Base-by-base conservation (phyloP, 495 filamentous ascomycete genomes). In the Sporormia fimetaria region DNA sequence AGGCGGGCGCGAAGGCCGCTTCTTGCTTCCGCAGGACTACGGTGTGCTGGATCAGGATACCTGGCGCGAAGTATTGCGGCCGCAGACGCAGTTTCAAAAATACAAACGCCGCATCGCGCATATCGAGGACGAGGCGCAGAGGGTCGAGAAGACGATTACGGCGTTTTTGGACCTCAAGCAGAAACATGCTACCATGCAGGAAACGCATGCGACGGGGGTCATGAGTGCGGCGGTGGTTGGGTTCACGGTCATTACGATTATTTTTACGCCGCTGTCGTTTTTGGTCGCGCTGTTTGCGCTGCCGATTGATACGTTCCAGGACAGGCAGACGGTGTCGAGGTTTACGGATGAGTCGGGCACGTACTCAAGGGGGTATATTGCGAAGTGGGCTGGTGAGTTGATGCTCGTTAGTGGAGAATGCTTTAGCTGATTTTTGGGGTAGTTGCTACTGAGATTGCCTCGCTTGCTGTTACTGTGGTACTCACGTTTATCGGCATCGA, bases 221-320 rank as follows among this genome's bases (percentile, higher is more conserved):
- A 37, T 60, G 16, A 49, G 54, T n/a, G 50, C 47, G 15, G 46
- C 52, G 2, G 46, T 63, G 15, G 26, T 64, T 1, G 30, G 57
- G 7, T 60, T 65, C 33, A 63, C 62, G 1, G 41, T 61, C 2
- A 47, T 61, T 14, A 64, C 62, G 1, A 53, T 64, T 21, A 36
- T 64, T 4, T 65, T 65, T 29, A 30, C 62, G 4, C 61, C 61
- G 3, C 27, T 62, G 34, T 31, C 46, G 0, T 64, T 62, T 26
- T 33, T 64, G 8, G 52, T 55, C 1, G 44, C 37, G 6, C 42
- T 60, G 3, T 63, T 64, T 22, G 57, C 55, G 8, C 51, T 58
- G 52, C 17, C 26, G n/a, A 42, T 42, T 18, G 21, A 32, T 30
- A 3, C 9, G n/a, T 31, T 40, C 24, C 33, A 37, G 18, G 16